Evolutionary conservation across 2,329 filamentous ascomycete species (phyloP).

Genomic region (Bertia moriformis): DNA sequence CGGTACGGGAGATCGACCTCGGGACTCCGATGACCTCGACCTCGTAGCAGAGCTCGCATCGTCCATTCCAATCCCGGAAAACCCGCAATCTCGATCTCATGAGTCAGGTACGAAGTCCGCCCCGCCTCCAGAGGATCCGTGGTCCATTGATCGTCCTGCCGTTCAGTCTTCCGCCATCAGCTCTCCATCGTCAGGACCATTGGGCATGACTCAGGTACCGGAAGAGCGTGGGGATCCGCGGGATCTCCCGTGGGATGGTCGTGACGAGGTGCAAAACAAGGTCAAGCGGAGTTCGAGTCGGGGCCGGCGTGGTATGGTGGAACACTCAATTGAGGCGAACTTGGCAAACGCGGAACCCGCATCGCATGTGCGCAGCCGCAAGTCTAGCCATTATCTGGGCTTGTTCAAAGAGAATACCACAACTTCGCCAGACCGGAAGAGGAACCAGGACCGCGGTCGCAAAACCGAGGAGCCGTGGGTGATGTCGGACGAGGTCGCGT

Average conservation of each 20-base stretch:
- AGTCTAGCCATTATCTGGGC: conserved; percentile 50
- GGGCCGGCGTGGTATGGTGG: conserved; percentile 30
- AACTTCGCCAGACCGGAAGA: conserved; percentile 29
- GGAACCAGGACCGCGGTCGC: conserved; percentile 24
- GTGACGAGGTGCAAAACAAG: no score
- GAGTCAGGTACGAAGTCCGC: not conserved
- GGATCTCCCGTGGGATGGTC: not conserved
- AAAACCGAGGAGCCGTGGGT: conserved; percentile 3
- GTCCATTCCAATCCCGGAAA: not conserved
- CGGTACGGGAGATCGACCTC: no score
- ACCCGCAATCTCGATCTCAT: no score
- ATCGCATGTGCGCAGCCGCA: conserved; percentile 42
- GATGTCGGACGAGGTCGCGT: not conserved
- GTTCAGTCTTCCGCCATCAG: no score
- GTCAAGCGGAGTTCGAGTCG: conserved; percentile 19
- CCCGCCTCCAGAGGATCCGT: not conserved
- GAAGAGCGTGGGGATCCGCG: no score
- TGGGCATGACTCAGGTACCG: not conserved
- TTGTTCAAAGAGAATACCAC: conserved; percentile 49
- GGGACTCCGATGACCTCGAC: not conserved
- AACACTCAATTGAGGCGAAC: conserved; percentile 50
- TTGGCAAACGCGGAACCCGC: conserved; percentile 38
- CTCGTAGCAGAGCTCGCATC: not conserved
- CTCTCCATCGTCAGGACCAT: no score
- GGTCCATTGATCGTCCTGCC: no score